Evolutionary conservation across 83 land plant genomes (phyloP), one percentile per base, ranked within the genome.

Genomic region (Thuja plicata): DNA sequence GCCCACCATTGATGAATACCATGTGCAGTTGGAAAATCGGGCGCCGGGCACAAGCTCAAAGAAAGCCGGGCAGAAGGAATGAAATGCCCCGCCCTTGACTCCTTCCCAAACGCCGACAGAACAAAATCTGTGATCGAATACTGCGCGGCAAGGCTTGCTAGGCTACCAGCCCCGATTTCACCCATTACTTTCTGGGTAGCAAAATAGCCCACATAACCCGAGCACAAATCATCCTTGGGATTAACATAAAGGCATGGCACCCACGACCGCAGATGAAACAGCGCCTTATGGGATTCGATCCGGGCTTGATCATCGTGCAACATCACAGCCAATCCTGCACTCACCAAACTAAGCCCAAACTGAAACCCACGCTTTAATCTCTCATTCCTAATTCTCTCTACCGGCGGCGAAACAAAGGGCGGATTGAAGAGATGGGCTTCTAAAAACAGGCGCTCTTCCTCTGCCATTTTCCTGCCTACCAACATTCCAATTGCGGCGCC

Each of bases 1-100:
- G 84, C 89, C 95, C 95, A 95, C 96, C 96, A 95, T 35, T 95
- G 96, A 34, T 91, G 91, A 85, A 95, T 89, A 0, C 95, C 94
- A 91, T 95, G 96, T 8, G 96, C 95, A 62, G 86, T 17, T 83
- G 87, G 91, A 35, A 94, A 89, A 52, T 91, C 91, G 3, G 88
- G 90, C 17, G 88, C 82, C n/a, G 62, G 88, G 66, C 76, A 52
- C 17, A 88, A 27, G 57, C 91, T 93, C 21, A 93, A 84, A 2
- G 90, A 89, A 12, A 94, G 87, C 88, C 90, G 88, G 35, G 96
- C 96, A 34, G 94, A 94, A 12, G 96, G 96, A 85, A 93, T 89
- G 52, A 94, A 91, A 55, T 94, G 94, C 86, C 88, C 57, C 8
- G 94, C 88, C 89, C 91, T 92, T 8, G 92, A 88, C 15, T 90